phyloP scores from a whole-genome alignment of 2,329 filamentous ascomycete species.

The Exophiala phaeomuriformis region DNA sequence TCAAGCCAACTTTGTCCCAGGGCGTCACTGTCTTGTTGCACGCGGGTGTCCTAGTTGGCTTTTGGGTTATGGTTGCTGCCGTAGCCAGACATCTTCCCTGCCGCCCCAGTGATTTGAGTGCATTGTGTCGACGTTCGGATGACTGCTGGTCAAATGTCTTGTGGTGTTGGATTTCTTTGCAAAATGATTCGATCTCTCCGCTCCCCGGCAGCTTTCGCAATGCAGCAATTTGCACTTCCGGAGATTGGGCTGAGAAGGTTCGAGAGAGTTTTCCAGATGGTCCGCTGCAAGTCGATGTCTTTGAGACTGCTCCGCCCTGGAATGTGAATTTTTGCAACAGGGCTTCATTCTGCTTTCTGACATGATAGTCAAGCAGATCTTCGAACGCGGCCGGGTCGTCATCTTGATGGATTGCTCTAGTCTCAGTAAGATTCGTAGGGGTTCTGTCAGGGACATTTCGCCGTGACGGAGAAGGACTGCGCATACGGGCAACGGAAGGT shows the following conservation, averaged over 20 bases:
- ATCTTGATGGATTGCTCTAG: constrained; percentile 14
- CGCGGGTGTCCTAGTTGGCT: not conserved
- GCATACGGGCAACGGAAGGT: not conserved
- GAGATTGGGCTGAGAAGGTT: constrained; percentile 12
- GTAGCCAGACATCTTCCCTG: not conserved
- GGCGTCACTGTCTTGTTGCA: not conserved
- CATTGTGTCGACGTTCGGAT: constrained; percentile 10
- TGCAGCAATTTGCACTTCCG: constrained; percentile 11
- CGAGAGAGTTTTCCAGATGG: not conserved
- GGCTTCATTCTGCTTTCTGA: constrained; percentile 33
- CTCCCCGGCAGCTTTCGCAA: constrained; percentile 11
- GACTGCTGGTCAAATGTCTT: constrained; percentile 18
- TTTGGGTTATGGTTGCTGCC: not conserved
- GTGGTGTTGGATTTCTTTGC: constrained; percentile 2
- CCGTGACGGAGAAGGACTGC: not conserved
- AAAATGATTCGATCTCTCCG: not conserved
- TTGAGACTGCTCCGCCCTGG: constrained; percentile 8
- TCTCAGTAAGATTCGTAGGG: not conserved
- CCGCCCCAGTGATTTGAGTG: constrained; percentile 16
- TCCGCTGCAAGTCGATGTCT: not conserved
- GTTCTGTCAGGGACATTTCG: not conserved
- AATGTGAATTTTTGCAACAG: constrained; percentile 35
- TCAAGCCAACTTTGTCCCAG: no score
- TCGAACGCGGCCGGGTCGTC: constrained; percentile 29
- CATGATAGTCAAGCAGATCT: constrained; percentile 34